Evolutionary conservation across 2,329 filamentous ascomycete genomes (phyloP).

Genomic region (Penicillium italicum): DNA sequence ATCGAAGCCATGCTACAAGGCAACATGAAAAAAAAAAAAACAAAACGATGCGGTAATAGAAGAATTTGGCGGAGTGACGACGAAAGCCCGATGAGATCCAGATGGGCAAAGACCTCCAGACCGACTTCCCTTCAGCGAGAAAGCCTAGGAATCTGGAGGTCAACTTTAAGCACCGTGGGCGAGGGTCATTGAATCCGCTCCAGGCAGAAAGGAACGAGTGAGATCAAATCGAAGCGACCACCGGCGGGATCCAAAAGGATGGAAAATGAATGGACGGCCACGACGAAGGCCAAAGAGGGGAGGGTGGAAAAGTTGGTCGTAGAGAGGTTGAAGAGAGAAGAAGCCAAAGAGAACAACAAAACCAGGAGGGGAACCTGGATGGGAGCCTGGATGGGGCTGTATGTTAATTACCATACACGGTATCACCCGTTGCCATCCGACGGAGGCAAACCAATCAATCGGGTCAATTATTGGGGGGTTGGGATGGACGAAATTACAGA

Average conservation of each 20-base stretch:
- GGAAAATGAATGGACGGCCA: constrained; percentile 26
- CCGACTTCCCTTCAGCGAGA: constrained; percentile 22
- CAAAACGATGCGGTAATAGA: constrained; percentile 6
- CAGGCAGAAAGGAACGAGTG: constrained; percentile 20
- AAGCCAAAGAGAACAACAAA: constrained; percentile 12
- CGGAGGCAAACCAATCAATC: neutral
- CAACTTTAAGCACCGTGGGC: constrained; percentile 16
- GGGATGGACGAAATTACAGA: neutral
- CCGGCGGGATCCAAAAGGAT: constrained; percentile 2
- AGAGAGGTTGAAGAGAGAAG: constrained; percentile 12
- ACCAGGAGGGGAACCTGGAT: constrained; percentile 6
- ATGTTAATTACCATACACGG: constrained; percentile 3
- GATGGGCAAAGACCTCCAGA: constrained; percentile 27
- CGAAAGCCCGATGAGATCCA: constrained; percentile 15
- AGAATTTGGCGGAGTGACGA: constrained; percentile 7
- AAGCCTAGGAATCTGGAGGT: constrained; percentile 26
- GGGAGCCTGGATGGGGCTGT: neutral
- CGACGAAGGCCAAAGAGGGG: constrained; percentile 23
- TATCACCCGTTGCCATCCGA: constrained; percentile 1
- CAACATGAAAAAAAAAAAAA: constrained; percentile 1
- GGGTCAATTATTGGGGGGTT: neutral
- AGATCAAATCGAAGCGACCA: constrained; percentile 6
- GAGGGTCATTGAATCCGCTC: constrained; percentile 27
- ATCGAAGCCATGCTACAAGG: constrained; percentile 35
- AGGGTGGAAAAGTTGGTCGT: constrained; percentile 16